Percentiles rank a stretch among this genome's conserved stretches.
phyloP scores from a whole-genome alignment of 2,329 filamentous ascomycete genomes.

The Ilyonectria robusta region DNA sequence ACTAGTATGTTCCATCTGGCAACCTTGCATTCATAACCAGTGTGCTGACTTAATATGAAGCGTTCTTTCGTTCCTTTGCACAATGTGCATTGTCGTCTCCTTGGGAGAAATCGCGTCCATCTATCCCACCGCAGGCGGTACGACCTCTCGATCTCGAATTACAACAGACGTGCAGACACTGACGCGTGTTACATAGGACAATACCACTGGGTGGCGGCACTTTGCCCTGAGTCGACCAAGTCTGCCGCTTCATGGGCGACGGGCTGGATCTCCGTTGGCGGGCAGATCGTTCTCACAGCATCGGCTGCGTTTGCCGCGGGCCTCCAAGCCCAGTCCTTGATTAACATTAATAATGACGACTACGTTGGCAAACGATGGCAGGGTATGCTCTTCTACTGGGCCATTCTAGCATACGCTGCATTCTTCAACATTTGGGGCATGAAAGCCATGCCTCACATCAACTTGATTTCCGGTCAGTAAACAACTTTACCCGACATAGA shows the following conservation, averaged over 20 bases:
- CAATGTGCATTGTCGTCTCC: slow-evolving; percentile 56
- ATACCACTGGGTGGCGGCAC: slow-evolving; percentile 62
- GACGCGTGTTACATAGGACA: slow-evolving; percentile 50
- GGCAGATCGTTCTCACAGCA: slow-evolving; percentile 61
- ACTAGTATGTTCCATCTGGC: slow-evolving; percentile 50
- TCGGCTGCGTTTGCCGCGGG: slow-evolving; percentile 63
- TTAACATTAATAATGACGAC: slow-evolving; percentile 57
- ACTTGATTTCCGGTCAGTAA: slow-evolving; percentile 42
- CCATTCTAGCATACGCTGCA: slow-evolving; percentile 55
- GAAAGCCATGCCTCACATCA: slow-evolving; percentile 54
- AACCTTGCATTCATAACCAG: not conserved
- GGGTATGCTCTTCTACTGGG: slow-evolving; percentile 64
- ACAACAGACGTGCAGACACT: not conserved
- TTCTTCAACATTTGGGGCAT: slow-evolving; percentile 60
- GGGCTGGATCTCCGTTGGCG: slow-evolving; percentile 62
- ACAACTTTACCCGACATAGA: not conserved
- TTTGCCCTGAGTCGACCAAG: slow-evolving; percentile 39
- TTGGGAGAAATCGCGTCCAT: slow-evolving; percentile 58
- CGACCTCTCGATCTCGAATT: not conserved
- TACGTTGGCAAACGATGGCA: slow-evolving; percentile 61
- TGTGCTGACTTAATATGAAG: slow-evolving; percentile 44
- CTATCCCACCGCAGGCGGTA: slow-evolving; percentile 53
- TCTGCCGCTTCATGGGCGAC: slow-evolving; percentile 41
- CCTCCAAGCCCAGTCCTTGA: slow-evolving; percentile 59
- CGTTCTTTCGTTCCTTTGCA: slow-evolving; percentile 58